A percentile compares a stretch with the other conserved stretches of the same genome.
phyloP scores from a whole-genome alignment of 495 filamentous ascomycete species.

The Paragyromitra xinjiangensis region DNA sequence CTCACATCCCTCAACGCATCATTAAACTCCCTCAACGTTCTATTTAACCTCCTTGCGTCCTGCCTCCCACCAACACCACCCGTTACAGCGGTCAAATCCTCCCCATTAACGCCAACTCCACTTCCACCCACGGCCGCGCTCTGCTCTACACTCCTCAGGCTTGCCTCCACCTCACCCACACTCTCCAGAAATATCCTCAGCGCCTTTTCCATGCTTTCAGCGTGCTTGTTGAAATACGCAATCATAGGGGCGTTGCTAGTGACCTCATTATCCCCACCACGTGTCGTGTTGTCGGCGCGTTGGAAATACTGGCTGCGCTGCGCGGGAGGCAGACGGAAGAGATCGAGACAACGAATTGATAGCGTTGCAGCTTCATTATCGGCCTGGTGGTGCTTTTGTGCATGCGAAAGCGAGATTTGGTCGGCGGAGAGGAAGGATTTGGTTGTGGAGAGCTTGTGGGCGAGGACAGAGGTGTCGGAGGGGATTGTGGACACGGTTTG shows the following conservation, averaged over 20 bases:
- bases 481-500: constrained; percentile 52
- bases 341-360: constrained; percentile 55
- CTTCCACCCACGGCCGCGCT: constrained; percentile 47
- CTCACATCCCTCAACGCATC: constrained; percentile 54
- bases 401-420: constrained; percentile 42
- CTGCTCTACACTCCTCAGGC: constrained; percentile 51
- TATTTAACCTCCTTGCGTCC: constrained; percentile 55
- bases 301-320: constrained; percentile 56
- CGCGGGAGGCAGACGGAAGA: constrained; percentile 55
- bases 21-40: constrained; percentile 56
- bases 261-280: constrained; percentile 55
- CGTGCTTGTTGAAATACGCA: constrained; percentile 54
- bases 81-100: constrained; percentile 41
- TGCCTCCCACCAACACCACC: constrained; percentile 52
- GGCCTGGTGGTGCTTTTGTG: constrained; percentile 45
- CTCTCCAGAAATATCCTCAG: constrained; percentile 49
- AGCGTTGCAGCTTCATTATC: constrained; percentile 55
- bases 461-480: constrained; percentile 52
- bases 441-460: constrained; percentile 55
- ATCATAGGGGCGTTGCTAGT: constrained; percentile 57
- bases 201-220: constrained; percentile 52
- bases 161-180: constrained; percentile 56
- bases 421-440: constrained; percentile 57
- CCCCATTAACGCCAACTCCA: constrained; percentile 29
- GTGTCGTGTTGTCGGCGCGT: constrained; percentile 42